Percentiles rank a stretch among this genome's conserved stretches.
Conservation (phyloP, 129 eudicot species). For the Artemisia argyi region DNA sequence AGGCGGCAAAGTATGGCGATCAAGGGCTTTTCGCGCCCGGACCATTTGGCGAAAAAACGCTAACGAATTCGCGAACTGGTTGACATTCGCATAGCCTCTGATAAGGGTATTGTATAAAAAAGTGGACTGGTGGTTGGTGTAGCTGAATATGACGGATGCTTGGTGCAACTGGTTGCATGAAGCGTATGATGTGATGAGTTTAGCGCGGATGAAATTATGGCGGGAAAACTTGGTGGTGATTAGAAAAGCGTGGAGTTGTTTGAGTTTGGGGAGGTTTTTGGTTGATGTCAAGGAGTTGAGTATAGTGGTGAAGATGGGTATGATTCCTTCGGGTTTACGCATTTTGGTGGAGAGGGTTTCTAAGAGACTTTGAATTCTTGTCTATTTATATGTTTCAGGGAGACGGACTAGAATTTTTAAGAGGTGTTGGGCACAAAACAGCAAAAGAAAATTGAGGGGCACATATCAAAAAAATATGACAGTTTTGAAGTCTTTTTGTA, state of each 20-base stretch:
- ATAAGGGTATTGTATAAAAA: constrained; percentile 58
- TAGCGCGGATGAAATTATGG: constrained; percentile 50
- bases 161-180: constrained; percentile 42
- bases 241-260: constrained; percentile 37
- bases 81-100: constrained; percentile 34
- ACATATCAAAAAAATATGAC: no score
- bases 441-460: no score
- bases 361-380: no score
- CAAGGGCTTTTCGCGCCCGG: constrained; percentile 28
- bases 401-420: no score
- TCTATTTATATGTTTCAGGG: no score
- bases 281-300: constrained; percentile 43
- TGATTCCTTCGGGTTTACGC: constrained; percentile 18
- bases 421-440: no score
- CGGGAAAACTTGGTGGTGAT: constrained; percentile 33
- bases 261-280: constrained; percentile 37
- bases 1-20: constrained; percentile 46
- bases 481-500: no score
- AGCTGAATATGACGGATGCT: constrained; percentile 47
- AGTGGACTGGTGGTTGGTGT: constrained; percentile 46
- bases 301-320: constrained; percentile 32
- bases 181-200: constrained; percentile 47
- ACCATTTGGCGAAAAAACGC: constrained; percentile 42
- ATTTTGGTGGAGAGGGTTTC: constrained; percentile 20
- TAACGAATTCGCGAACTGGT: constrained; percentile 33